These are phyloP conservation scores for Jatropha podagrica DNA, from an alignment of 441 rosid species.

Conservation along the genomic window DNA sequence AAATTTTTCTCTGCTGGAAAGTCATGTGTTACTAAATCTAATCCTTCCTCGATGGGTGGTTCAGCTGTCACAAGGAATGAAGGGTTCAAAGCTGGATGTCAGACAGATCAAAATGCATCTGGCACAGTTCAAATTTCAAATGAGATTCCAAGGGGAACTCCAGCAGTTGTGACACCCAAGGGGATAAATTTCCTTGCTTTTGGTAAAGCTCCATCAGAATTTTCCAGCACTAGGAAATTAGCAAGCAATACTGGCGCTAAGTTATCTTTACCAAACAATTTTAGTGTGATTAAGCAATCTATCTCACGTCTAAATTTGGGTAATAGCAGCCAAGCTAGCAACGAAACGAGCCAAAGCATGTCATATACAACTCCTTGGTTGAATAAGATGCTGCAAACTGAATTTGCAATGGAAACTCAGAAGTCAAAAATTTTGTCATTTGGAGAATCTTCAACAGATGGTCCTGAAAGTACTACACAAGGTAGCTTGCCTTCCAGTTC, in stretches of 20 bases:
- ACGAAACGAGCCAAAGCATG: slow-evolving; percentile 16
- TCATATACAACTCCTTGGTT: slow-evolving; percentile 11
- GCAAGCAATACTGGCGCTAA: slow-evolving; percentile 20
- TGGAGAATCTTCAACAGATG: slow-evolving; percentile 17
- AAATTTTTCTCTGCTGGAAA: slow-evolving; percentile 39
- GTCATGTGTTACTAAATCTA: slow-evolving; percentile 34
- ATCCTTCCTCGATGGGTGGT: slow-evolving; percentile 28
- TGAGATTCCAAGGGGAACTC: slow-evolving; percentile 33
- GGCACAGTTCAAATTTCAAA: slow-evolving; percentile 26
- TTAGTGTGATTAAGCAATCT: slow-evolving; percentile 19
- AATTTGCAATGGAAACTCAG: slow-evolving; percentile 4
- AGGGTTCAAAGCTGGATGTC: slow-evolving; percentile 32
- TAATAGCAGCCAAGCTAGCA: slow-evolving; percentile 5
- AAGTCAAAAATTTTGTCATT: slow-evolving; percentile 21
- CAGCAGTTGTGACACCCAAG: slow-evolving; percentile 42
- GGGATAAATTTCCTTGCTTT: slow-evolving; percentile 89
- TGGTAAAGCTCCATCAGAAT: slow-evolving; percentile 37
- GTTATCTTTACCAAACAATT: slow-evolving; percentile 16
- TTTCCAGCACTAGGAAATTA: slow-evolving; percentile 28
- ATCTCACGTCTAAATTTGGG: slow-evolving; percentile 6
- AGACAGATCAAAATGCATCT: slow-evolving; percentile 36
- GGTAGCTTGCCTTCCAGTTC: slow-evolving; percentile 26
- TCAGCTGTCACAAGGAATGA: slow-evolving; percentile 37
- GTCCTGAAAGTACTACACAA: slow-evolving; percentile 12
- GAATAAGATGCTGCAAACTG: slow-evolving; percentile 23